Conservation (phyloP, 2,329 filamentous ascomycete genomes). For the Colletotrichum limetticola region DNA sequence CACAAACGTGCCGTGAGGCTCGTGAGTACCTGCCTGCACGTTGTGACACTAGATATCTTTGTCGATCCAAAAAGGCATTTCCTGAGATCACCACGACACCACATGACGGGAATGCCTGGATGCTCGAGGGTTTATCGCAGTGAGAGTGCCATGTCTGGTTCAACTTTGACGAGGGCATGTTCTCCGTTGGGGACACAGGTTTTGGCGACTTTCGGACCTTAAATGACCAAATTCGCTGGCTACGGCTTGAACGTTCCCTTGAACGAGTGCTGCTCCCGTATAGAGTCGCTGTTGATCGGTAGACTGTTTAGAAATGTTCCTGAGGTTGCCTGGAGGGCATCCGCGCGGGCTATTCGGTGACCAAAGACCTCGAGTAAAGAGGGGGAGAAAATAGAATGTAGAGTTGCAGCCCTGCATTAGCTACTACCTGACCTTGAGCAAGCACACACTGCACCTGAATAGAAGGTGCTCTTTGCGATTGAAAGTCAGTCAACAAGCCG, state of each 20-base stretch:
- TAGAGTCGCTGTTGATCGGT: not conserved
- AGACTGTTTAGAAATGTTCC: not conserved
- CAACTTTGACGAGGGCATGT: slow-evolving; percentile 6
- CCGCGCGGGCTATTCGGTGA: not conserved
- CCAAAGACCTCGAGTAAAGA: not conserved
- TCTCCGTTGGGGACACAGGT: not conserved
- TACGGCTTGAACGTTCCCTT: not conserved
- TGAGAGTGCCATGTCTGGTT: slow-evolving; percentile 10
- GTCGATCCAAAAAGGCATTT: not conserved
- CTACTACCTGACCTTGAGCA: too few species aligned
- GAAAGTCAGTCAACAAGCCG: too few species aligned
- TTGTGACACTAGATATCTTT: not conserved
- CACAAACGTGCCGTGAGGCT: slow-evolving; percentile 4
- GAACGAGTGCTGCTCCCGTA: not conserved
- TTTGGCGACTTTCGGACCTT: not conserved
- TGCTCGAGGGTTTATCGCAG: not conserved
- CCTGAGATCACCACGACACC: not conserved
- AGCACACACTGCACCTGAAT: too few species aligned
- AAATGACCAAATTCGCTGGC: not conserved
- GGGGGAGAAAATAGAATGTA: too few species aligned
- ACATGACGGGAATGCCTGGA: not conserved
- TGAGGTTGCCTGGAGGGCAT: not conserved
- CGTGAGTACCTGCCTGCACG: not conserved
- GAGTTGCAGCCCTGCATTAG: too few species aligned
- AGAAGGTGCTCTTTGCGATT: too few species aligned